These are phyloP conservation scores for Arthroderma sp. DNA, from an alignment of 2,329 filamentous ascomycete genomes.

Conservation along the genomic window DNA sequence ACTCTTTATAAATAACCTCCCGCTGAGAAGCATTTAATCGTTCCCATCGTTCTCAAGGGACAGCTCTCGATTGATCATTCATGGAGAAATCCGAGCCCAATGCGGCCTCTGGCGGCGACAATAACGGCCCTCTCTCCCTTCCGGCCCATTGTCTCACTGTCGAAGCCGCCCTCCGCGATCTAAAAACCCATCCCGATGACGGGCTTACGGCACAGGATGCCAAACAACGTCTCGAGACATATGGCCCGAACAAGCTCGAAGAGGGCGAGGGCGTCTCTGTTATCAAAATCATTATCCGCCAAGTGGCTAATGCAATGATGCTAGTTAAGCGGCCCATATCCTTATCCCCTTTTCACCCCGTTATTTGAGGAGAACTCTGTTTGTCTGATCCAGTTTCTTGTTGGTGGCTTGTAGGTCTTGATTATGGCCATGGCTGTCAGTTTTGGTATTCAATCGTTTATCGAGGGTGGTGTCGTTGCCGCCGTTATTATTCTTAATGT, in stretches of 20 bases:
- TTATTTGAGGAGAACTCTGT: constrained; percentile 8
- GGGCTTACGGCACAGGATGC: constrained; percentile 45
- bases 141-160: constrained; percentile 49
- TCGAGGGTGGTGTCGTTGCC: constrained; percentile 47
- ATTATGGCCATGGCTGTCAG: constrained; percentile 46
- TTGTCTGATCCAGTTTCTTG: constrained; percentile 21
- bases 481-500: constrained; percentile 48
- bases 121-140: constrained; percentile 39
- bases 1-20: no score
- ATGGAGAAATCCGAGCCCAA: constrained; percentile 7
- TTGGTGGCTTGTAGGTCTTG: constrained; percentile 23
- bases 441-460: constrained; percentile 46
- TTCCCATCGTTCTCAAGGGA: background rate
- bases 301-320: constrained; percentile 56
- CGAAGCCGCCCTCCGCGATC: constrained; percentile 40
- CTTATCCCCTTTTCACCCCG: constrained; percentile 4
- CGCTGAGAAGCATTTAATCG: no score
- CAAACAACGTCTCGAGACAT: constrained; percentile 39
- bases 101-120: constrained; percentile 12
- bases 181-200: constrained; percentile 40
- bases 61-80: background rate
- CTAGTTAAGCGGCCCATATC: constrained; percentile 34
- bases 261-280: constrained; percentile 54
- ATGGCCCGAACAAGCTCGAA: constrained; percentile 51
- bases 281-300: constrained; percentile 54